Base-by-base conservation (phyloP, 2,329 filamentous ascomycete species). In the Fusarium udum region DNA sequence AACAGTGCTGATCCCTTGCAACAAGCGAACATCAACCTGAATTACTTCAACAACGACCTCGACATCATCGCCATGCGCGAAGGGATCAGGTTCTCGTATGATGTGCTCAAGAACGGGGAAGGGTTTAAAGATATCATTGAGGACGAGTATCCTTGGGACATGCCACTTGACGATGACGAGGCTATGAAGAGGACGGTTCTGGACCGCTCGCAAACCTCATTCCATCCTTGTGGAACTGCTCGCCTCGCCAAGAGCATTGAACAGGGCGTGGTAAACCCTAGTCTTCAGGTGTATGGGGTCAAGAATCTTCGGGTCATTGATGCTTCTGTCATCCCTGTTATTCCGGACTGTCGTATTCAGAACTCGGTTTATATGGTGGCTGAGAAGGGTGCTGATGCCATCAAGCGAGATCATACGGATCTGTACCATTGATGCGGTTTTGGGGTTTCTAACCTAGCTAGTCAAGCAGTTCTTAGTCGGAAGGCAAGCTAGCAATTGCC, bases 341-440 rank as follows among this genome's bases (percentile, higher is more conserved):
- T 84, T 80, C 87, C 77, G 67, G 88, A 83, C 83, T 88, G 81
- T 48, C 84, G 88, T 6, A 89, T 90, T 56, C 88, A 91, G 78
- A 90, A 89, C 73, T 84, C 86, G 6, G 88, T 91, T 6, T 91
- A 91, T 74, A 88, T 88, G 85, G 78, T 90, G 64, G 89, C 82
- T 22, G 89, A 91, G 77, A 91, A 87, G 83, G 82, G 57, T 3
- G 57, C 57, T 11, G 57, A 60, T n/a, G 20, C 43, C 7, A 53
- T 60, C 9, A 60, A 60, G 22, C 18, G 7, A 3, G 36, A 40
- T 22, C 42, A 59, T 5, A 10, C 42, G 7, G 45, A 60, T 26
- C 4, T 60, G 20, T 53, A 52, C 22, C 18, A 22, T 2, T 51
- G 7, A 51, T 10, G 4, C 11, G 22, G 4, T 24, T 24, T 18